Evolutionary conservation across 768 basidiomycete species (phyloP), one percentile per base, ranked within the genome.

Genomic region (Russula sp.): DNA sequence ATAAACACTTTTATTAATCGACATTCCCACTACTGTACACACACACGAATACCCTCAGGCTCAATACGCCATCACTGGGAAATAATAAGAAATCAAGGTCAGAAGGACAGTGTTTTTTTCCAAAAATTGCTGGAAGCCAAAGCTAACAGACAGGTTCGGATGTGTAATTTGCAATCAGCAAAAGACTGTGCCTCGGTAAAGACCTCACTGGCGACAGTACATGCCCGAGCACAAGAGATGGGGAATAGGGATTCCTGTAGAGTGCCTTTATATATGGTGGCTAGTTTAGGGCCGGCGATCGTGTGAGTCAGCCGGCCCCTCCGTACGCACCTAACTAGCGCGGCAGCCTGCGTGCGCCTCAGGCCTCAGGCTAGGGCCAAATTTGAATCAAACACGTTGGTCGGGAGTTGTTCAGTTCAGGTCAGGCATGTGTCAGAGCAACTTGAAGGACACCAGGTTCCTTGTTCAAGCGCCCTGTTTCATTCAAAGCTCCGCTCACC

Each of bases 91-190:
- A n/a, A 51, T 13, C 27, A 44, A 32, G n/a, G 27, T 27, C n/a
- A 47, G 11, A 50, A 31, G 2, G 9, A 34, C 4, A 14, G 5
- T 27, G 2, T 31, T 37, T 62, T 67, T 84, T 83, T 77, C 84
- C 89, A 91, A 92, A 91, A 91, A 91, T 91, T 91, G 86, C 88
- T 86, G 82, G 78, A 81, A 82, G 86, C 87, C 86, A 79, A 88
- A 90, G 87, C 87, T 80, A 74, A 84, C 82, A 87, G 88, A 91
- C 87, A 88, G 75, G 88, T 91, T 89, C 88, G 89, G 89, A 91
- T 91, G 88, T 89, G 82, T 90, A 91, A 89, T 91, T 91, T 91
- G 89, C 89, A 91, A 91, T 87, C 86, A 91, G 88, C 89, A 90
- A 91, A 89, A 79, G 82, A 89, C 88, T 89, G 86, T 87, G 86